phyloP scores from a whole-genome alignment of 768 basidiomycete species.

The Mrakia blollopis region DNA sequence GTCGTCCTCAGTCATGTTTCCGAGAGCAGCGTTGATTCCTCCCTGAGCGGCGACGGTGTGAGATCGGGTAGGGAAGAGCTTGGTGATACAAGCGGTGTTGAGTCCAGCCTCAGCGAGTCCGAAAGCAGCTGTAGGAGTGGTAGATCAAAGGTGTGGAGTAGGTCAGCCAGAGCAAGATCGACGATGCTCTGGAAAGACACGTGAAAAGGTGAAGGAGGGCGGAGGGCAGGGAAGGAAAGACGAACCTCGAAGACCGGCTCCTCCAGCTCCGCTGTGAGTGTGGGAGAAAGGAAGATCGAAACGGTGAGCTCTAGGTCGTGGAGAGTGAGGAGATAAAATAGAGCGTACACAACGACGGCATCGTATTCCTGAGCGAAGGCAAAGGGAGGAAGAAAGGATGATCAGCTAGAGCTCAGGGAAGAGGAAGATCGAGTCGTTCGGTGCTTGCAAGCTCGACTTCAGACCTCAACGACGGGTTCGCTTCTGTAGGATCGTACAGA shows the following conservation, averaged over 20 bases:
- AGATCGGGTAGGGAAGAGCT: slow-evolving; percentile 95
- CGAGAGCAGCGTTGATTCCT: slow-evolving; percentile 95
- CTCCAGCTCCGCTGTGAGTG: slow-evolving; percentile 76
- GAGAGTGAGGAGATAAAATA: neutral
- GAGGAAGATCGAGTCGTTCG: neutral
- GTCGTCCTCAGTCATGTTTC: slow-evolving; percentile 99
- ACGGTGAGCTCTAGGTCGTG: neutral
- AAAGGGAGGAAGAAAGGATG: neutral
- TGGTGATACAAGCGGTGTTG: slow-evolving; percentile 98
- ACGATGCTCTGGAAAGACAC: neutral
- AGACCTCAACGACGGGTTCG: too few relatives aligned
- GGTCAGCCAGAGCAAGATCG: too few relatives aligned
- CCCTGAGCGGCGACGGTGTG: slow-evolving; percentile 96
- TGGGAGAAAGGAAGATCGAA: neutral
- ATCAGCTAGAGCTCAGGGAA: neutral
- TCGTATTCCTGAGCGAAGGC: slow-evolving; percentile 56
- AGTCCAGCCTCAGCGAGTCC: slow-evolving; percentile 81
- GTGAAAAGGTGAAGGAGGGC: neutral
- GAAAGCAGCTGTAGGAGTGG: slow-evolving; percentile 15
- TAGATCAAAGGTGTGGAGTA: neutral
- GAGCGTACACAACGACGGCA: slow-evolving; percentile 87
- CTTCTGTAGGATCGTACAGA: too few relatives aligned
- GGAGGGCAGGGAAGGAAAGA: slow-evolving; percentile 46
- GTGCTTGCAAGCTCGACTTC: neutral
- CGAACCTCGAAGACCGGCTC: slow-evolving; percentile 98